Evolutionary conservation across 2,329 filamentous ascomycete species (phyloP).

Genomic region (Aspergillus phoenicis): DNA sequence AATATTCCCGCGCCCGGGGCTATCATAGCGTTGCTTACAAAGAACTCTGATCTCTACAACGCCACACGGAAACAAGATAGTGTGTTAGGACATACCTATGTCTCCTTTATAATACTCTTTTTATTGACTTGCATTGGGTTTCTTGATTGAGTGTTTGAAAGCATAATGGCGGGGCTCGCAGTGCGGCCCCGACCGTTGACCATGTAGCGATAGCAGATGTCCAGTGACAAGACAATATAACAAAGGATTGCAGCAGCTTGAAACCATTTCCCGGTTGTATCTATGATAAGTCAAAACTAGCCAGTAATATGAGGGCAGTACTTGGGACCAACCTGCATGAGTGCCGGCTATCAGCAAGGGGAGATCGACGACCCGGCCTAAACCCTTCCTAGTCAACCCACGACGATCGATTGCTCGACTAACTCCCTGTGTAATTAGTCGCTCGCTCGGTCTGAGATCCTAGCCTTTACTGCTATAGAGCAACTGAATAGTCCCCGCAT

Average conservation of each 20-base stretch:
- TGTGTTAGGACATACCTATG: neutral
- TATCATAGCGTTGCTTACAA: conserved; percentile 23
- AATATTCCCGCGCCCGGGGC: conserved; percentile 80
- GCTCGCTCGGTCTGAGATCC: no score
- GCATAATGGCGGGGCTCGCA: conserved; percentile 19
- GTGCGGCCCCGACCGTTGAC: conserved; percentile 17
- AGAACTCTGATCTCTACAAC: neutral
- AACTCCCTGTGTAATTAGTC: no score
- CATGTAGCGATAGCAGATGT: conserved; percentile 22
- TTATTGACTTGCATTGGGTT: conserved; percentile 9
- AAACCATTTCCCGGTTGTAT: neutral
- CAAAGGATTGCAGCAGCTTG: conserved; percentile 11
- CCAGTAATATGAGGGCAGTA: no score
- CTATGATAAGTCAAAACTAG: no score
- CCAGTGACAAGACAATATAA: conserved; percentile 14
- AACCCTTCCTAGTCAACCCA: no score
- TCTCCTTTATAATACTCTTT: conserved; percentile 4
- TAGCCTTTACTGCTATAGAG: no score
- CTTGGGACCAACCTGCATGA: no score
- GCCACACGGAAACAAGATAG: neutral
- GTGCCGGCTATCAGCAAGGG: no score
- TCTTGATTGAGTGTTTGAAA: conserved; percentile 10
- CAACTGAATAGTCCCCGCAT: no score
- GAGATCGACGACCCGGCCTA: no score
- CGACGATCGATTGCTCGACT: no score